phyloP scores from a whole-genome alignment of 2,329 filamentous ascomycete genomes.

The Talaromyces sp. region DNA sequence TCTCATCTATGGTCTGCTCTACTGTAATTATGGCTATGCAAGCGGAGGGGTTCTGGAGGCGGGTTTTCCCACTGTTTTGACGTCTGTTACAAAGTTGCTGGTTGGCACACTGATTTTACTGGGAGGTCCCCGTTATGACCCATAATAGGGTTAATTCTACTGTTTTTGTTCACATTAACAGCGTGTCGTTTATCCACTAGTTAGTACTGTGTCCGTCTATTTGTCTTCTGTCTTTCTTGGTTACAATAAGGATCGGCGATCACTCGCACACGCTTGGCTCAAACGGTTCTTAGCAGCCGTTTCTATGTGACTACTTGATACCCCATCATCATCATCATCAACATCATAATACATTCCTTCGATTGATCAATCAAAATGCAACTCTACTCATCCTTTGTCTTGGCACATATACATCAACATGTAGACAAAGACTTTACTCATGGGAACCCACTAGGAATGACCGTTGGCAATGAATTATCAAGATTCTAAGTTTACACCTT shows the following conservation, averaged over 20 bases:
- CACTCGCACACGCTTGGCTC: neutral
- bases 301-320: constrained; percentile 5
- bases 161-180: neutral
- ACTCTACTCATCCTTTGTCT: neutral
- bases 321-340: constrained; percentile 4
- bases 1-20: neutral
- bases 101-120: constrained; percentile 6
- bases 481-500: neutral
- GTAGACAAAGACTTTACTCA: neutral
- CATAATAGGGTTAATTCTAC: constrained; percentile 3
- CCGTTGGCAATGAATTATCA: neutral
- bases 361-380: neutral
- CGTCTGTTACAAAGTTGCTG: constrained; percentile 1
- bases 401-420: neutral
- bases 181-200: neutral
- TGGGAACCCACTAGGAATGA: neutral
- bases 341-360: constrained; percentile 1
- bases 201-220: neutral
- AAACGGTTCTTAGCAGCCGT: neutral
- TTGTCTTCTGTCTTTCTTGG: neutral
- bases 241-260: constrained; percentile 2
- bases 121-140: constrained; percentile 1
- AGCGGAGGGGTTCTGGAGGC: neutral
- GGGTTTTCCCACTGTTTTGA: neutral
- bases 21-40: neutral